A percentile compares a stretch with the other conserved stretches of the same genome.
Conservation (phyloP, 257 asterid genomes). For the Verbascum thapsus region DNA sequence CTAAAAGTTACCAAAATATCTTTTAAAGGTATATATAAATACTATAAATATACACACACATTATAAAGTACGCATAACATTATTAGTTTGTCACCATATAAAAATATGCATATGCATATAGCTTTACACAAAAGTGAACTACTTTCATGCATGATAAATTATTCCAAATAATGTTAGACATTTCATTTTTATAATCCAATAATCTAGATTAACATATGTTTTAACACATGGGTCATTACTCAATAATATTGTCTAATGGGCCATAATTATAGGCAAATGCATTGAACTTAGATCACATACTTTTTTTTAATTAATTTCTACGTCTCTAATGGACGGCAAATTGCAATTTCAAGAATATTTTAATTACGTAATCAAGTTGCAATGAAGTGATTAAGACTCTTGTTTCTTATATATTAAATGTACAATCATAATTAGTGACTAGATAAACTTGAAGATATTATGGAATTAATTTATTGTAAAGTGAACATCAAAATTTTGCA, state of each 20-base stretch:
- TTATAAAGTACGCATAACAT: not conserved
- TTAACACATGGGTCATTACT: constrained; percentile 7
- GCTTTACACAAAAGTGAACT: not conserved
- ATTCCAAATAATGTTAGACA: not conserved
- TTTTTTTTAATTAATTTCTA: constrained; percentile 3
- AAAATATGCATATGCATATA: not conserved
- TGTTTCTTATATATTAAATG: not conserved
- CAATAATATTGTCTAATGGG: constrained; percentile 11
- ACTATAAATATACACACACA: no score
- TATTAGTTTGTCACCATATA: no score
- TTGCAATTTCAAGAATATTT: constrained; percentile 13
- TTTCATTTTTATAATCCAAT: not conserved
- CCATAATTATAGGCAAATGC: constrained; percentile 5
- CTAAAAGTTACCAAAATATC: no score
- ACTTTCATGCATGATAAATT: not conserved
- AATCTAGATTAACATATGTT: not conserved
- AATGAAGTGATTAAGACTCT: not conserved
- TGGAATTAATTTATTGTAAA: not conserved
- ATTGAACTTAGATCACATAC: constrained; percentile 1
- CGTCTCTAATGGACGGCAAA: constrained; percentile 26
- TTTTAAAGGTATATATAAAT: no score
- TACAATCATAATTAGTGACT: not conserved
- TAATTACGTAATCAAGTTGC: constrained; percentile 3
- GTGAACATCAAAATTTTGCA: no score
- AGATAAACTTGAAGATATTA: not conserved